Evolutionary conservation across 257 asterid genomes (phyloP).

Genomic region (Thymus mandschuricus): DNA sequence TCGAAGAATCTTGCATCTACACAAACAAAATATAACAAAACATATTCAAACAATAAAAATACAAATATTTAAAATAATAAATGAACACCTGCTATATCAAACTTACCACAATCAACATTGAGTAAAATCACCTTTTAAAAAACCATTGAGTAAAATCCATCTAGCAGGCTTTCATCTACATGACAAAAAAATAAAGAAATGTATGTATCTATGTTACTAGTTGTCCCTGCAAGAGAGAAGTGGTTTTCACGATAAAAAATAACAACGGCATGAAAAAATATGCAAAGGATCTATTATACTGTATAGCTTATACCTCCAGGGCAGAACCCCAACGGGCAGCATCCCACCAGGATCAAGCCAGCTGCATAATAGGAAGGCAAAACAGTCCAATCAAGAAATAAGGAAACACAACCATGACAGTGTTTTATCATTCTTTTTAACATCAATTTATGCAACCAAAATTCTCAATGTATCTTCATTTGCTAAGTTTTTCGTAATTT

Average conservation of each 20-base stretch:
- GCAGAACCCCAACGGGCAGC: slow-evolving; percentile 54
- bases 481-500: too few species aligned
- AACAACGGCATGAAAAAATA: neutral
- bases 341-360: slow-evolving; percentile 86
- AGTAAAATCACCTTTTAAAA: too few species aligned
- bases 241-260: slow-evolving; percentile 7
- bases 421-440: slow-evolving; percentile 5
- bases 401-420: neutral
- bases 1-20: too few species aligned
- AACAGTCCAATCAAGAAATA: slow-evolving; percentile 14
- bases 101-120: too few species aligned
- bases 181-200: slow-evolving; percentile 26
- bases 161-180: too few species aligned
- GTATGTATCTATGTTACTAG: slow-evolving; percentile 92
- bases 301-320: slow-evolving; percentile 57
- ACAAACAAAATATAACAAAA: too few species aligned
- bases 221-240: slow-evolving; percentile 64
- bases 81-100: too few species aligned
- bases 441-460: slow-evolving; percentile 11
- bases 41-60: too few species aligned
- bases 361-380: slow-evolving; percentile 89
- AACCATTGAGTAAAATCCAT: too few species aligned
- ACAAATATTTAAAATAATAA: too few species aligned
- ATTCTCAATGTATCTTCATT: slow-evolving; percentile 9
- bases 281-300: neutral